Evolutionary conservation across 2,329 filamentous ascomycete genomes (phyloP), one percentile per base, ranked within the genome.

Genomic region (Penicillium frequentans): DNA sequence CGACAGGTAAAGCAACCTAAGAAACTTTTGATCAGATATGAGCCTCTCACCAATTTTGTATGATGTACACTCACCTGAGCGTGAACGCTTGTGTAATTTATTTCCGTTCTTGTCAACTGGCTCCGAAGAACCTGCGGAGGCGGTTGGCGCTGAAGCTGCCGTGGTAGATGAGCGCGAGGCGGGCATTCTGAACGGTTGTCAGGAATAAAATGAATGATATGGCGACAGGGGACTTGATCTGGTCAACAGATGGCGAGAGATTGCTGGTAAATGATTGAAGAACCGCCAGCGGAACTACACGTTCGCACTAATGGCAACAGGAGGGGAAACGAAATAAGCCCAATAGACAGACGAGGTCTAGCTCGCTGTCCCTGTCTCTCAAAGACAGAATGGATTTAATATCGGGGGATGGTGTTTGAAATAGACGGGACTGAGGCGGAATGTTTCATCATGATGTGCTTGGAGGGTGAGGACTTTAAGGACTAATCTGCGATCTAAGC

Each of bases 21-120:
- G n/a, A n/a, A n/a, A n/a, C n/a, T n/a, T n/a, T n/a, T n/a, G n/a
- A n/a, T n/a, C n/a, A n/a, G n/a, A n/a, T n/a, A n/a, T n/a, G n/a
- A n/a, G n/a, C n/a, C n/a, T n/a, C n/a, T n/a, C n/a, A n/a, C n/a
- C n/a, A n/a, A n/a, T n/a, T n/a, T n/a, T n/a, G n/a, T n/a, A n/a
- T n/a, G n/a, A n/a, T n/a, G n/a, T n/a, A n/a, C n/a, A n/a, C n/a
- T n/a, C 84, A 96, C 93, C 93, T 86, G 92, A 96, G 79, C 93
- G 87, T 77, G 93, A 97, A 71, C 93, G 86, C 75, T 92, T 88
- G 77, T 97, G 93, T 87, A 95, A 92, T 81, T 96, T 57, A 14
- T 43, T 21, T 14, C 23, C 19, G n/a, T 29, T 27, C 37, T 26
- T 44, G n/a, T 50, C 37, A 26, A 19, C 13, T n/a, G 21, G 3